Conservation (phyloP, 768 basidiomycete genomes). For the Mrakia hoshinonis region DNA sequence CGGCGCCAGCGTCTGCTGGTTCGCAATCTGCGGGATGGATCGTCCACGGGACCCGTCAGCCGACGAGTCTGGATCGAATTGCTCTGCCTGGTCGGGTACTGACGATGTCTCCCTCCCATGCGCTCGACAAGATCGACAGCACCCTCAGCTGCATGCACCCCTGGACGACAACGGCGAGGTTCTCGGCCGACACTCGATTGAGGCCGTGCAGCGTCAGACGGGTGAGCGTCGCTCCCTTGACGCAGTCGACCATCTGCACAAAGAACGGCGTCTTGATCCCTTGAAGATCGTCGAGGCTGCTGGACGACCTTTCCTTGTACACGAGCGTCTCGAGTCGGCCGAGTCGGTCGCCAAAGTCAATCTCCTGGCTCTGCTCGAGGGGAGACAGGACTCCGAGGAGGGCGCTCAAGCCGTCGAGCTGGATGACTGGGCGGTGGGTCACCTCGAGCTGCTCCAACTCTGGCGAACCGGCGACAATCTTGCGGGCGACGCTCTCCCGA, state of each 20-base stretch:
- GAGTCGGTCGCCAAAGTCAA: background rate
- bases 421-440: background rate
- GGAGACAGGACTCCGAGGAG: background rate
- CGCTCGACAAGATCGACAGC: background rate
- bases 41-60: too few relatives aligned
- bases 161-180: background rate
- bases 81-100: too few relatives aligned
- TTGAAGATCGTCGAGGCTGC: background rate
- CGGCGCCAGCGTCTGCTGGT: background rate
- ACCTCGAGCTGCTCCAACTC: background rate
- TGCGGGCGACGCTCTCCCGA: background rate
- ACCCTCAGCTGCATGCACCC: background rate
- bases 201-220: background rate
- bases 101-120: background rate
- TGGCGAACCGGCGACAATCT: background rate
- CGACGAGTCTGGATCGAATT: too few relatives aligned
- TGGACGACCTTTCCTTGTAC: background rate
- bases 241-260: background rate
- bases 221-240: background rate
- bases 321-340: background rate
- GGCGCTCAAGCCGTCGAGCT: background rate
- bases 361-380: background rate
- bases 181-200: background rate
- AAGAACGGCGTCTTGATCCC: background rate
- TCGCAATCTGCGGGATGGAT: too few relatives aligned